A percentile compares a stretch with the other conserved stretches of the same genome.
These are phyloP conservation scores for Clonostachys sp. DNA, from an alignment of 2,329 filamentous ascomycete species.

Conservation along the genomic window DNA sequence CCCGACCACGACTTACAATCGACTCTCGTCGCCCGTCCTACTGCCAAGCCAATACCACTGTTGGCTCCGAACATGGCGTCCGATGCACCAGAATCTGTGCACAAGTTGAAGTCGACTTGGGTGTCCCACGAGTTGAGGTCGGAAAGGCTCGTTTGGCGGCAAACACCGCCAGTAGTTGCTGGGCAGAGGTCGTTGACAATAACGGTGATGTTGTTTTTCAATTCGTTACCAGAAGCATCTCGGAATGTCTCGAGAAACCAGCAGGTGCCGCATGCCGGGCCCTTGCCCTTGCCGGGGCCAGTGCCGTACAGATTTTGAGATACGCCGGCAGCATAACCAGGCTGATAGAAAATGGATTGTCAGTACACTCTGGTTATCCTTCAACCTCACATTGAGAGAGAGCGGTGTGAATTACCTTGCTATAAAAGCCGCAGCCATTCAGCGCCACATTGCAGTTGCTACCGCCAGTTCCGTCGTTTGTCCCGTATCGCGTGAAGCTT, in stretches of 20 bases:
- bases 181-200: slow-evolving; percentile 4
- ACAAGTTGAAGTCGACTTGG: slow-evolving; percentile 5
- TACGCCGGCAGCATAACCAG: slow-evolving; percentile 1
- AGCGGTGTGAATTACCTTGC: not conserved
- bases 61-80: slow-evolving; percentile 2
- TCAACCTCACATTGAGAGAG: not conserved
- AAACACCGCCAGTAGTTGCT: not conserved
- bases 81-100: slow-evolving; percentile 2
- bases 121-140: not conserved
- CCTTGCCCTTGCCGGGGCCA: not conserved
- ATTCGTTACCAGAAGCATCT: not conserved
- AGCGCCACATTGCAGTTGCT: not conserved
- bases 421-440: not conserved
- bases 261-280: slow-evolving; percentile 2
- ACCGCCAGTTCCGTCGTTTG: not conserved
- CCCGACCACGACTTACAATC: slow-evolving; percentile 2
- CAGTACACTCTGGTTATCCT: no score
- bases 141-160: not conserved
- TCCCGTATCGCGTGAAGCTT: slow-evolving; percentile 4
- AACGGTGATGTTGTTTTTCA: not conserved
- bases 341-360: not conserved
- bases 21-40: slow-evolving; percentile 1
- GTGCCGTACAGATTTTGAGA: slow-evolving; percentile 2
- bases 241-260: slow-evolving; percentile 1
- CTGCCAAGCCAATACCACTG: slow-evolving; percentile 1